Conservation (phyloP, 805 yeast genomes). For the Hanseniaspora vineae region DNA sequence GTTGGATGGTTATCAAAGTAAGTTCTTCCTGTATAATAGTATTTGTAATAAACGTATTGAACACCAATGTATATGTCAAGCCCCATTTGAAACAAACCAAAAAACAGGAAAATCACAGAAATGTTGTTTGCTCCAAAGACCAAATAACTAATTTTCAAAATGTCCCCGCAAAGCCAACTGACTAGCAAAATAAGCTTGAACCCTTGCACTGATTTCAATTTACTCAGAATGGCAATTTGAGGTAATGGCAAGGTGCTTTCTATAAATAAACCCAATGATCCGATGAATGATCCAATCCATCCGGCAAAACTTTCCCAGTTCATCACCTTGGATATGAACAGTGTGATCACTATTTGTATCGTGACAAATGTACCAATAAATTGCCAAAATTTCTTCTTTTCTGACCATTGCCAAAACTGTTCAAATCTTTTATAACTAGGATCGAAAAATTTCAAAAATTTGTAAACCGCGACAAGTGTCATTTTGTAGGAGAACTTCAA, state of each 20-base stretch:
- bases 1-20: conserved; percentile 6
- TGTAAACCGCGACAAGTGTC: conserved; percentile 20
- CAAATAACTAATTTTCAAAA: conserved; percentile 60
- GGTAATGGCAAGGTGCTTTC: conserved; percentile 69
- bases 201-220: conserved; percentile 59
- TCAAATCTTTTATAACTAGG: conserved; percentile 53
- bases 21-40: conserved; percentile 16
- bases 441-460: conserved; percentile 50
- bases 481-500: conserved; percentile 15
- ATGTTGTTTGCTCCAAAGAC: conserved; percentile 65
- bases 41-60: conserved; percentile 56
- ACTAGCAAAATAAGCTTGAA: conserved; percentile 63
- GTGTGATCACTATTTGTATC: conserved; percentile 24
- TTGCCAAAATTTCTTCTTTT: conserved; percentile 44
- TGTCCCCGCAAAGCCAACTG: conserved; percentile 86
- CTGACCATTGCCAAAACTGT: conserved; percentile 80
- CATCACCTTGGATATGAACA: conserved; percentile 20
- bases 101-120: conserved; percentile 49
- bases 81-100: conserved; percentile 67
- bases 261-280: conserved; percentile 51
- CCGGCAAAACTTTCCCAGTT: conserved; percentile 37
- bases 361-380: conserved; percentile 39
- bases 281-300: conserved; percentile 40
- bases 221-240: conserved; percentile 55
- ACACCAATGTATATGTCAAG: conserved; percentile 61